Base-by-base conservation (phyloP, 805 yeast genomes). In the Saccharomyces paradoxus region DNA sequence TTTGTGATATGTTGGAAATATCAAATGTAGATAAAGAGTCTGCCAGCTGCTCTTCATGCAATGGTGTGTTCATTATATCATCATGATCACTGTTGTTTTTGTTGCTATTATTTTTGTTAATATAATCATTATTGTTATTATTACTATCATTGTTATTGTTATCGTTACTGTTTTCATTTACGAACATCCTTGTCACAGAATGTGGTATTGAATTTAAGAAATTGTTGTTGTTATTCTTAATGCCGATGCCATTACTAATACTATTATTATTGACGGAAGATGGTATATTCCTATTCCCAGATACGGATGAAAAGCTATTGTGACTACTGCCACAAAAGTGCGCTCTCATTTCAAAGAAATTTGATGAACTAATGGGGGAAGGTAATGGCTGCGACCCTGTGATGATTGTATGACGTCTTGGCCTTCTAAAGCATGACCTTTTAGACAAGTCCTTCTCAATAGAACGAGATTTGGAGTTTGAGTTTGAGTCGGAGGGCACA, bases 351-450 rank as follows among this genome's bases (percentile, higher is more conserved):
- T 70, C 73, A 50, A 63, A 66, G 48, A 67, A 68, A 56, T 71
- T 68, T 13, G 71, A 59, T 1, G 92, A 79, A 52, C 91, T 75
- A 50, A 89, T 74, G 1, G 97, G 96, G 0, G 96, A 86, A 3
- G 97, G 96, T 55, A 90, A 74, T 2, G 97, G 97, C 69, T 90
- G 96, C 0, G 96, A 89, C 0, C 96, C 96, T 0, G 95, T 87
- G 50, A 90, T 85, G 26, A 90, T 71, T 0, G 95, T 84, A 58
- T 83, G 84, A 44, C 92, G 73, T 63, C 96, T 78, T 32, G 88
- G 74, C 52, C 86, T 65, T 58, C 76, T 70, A 24, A 65, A 63
- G 55, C 58, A 62, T 5, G 53, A 61, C 54, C 57, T 55, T 50
- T 54, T 37, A 7, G 44, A 63, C 26, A 44, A 17, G 44, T 37